A percentile compares a stretch with the other conserved stretches of the same genome.
phyloP scores from a whole-genome alignment of 768 basidiomycete species.

The Lentinula boryana region DNA sequence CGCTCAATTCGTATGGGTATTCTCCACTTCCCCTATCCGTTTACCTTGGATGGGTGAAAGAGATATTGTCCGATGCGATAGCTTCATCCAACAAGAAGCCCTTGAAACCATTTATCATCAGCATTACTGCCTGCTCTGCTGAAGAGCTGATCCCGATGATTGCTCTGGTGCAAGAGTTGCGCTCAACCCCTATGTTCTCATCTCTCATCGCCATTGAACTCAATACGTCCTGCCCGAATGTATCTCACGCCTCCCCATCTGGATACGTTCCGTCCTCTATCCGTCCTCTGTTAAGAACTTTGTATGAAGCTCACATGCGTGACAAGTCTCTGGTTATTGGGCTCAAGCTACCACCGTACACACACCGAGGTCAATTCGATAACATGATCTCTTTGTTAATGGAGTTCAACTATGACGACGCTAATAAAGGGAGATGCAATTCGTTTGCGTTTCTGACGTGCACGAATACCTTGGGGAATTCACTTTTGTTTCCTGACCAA shows the following conservation, averaged over 20 bases:
- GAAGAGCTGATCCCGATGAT: conserved; percentile 51
- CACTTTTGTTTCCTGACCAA: conserved; percentile 59
- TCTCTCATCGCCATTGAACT: conserved; percentile 61
- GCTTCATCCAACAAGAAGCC: conserved; percentile 12
- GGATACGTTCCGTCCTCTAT: conserved; percentile 56
- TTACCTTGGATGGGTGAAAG: conserved; percentile 61
- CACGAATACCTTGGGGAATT: conserved; percentile 75
- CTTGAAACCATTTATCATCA: conserved; percentile 72
- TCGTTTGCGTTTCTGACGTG: conserved; percentile 73
- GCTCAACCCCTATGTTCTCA: conserved; percentile 27
- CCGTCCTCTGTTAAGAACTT: conserved; percentile 44
- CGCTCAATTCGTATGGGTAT: conserved; percentile 85
- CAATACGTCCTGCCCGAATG: conserved; percentile 85
- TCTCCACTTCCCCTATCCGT: conserved; percentile 66
- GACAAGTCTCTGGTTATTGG: conserved; percentile 63
- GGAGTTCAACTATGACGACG: conserved; percentile 23
- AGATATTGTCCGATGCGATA: conserved; percentile 35
- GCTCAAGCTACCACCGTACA: conserved; percentile 76
- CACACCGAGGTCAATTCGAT: conserved; percentile 53
- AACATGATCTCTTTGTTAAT: conserved; percentile 43
- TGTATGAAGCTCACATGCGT: conserved; percentile 40
- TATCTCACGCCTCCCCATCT: conserved; percentile 53
- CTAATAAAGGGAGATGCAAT: conserved; percentile 12
- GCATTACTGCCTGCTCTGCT: conserved; percentile 61
- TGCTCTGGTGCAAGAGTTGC: conserved; percentile 51